phyloP scores from a whole-genome alignment of 805 yeast species.

The Lipomyces chichibuensis region DNA sequence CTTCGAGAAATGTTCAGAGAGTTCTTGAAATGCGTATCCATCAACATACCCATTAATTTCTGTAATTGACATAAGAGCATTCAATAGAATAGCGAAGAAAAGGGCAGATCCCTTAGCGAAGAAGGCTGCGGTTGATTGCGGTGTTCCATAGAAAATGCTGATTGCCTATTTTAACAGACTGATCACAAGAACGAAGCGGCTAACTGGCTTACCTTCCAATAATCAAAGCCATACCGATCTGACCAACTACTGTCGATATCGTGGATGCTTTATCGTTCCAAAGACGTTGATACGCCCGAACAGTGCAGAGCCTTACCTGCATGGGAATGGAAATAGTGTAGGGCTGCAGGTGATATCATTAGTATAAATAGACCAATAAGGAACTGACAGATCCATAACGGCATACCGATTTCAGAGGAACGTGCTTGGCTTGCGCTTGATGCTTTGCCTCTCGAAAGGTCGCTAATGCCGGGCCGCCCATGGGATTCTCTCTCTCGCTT shows the following conservation, averaged over 20 bases:
- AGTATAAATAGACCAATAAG: background rate
- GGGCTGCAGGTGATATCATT: slow-evolving; percentile 3
- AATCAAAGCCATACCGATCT: background rate
- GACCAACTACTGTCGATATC: background rate
- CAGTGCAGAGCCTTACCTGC: slow-evolving; percentile 6
- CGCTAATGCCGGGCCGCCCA: background rate
- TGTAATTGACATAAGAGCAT: slow-evolving; percentile 50
- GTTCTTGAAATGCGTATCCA: background rate
- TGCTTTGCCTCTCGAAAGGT: background rate
- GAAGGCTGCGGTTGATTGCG: slow-evolving; percentile 52
- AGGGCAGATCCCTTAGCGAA: slow-evolving; percentile 64
- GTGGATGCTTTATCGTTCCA: slow-evolving; percentile 4
- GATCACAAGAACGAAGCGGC: background rate
- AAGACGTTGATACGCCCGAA: background rate
- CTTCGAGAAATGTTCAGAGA: slow-evolving; percentile 1
- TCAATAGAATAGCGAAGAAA: slow-evolving; percentile 49
- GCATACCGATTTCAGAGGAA: background rate
- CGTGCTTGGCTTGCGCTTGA: slow-evolving; percentile 3
- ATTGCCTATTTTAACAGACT: background rate
- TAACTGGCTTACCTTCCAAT: background rate
- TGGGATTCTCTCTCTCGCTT: slow-evolving; percentile 16
- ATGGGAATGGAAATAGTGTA: slow-evolving; percentile 2
- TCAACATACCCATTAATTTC: slow-evolving; percentile 43
- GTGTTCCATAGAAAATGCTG: background rate
- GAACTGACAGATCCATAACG: background rate